A percentile compares a stretch with the other conserved stretches of the same genome.
Evolutionary conservation across 805 yeast genomes (phyloP).

Genomic region (Zygosaccharomyces gambellarensis): DNA sequence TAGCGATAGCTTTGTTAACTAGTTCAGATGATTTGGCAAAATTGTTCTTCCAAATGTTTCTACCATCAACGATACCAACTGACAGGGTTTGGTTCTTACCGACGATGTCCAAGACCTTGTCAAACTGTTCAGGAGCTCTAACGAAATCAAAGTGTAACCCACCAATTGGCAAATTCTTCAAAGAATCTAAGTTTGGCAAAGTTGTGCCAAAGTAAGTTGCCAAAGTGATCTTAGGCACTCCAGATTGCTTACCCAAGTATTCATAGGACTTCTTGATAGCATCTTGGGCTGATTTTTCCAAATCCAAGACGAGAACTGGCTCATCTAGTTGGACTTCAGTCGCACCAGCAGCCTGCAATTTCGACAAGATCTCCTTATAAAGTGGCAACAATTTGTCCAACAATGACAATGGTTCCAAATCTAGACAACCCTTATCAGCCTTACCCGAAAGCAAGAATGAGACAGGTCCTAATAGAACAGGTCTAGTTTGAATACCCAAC

Average conservation of each 20-base stretch:
- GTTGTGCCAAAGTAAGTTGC: conserved; percentile 98
- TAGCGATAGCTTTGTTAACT: conserved; percentile 76
- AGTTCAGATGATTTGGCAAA: conserved; percentile 77
- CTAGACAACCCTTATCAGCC: conserved; percentile 96
- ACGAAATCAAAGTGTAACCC: conserved; percentile 96
- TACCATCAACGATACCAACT: conserved; percentile 97
- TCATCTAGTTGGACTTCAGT: conserved; percentile 93
- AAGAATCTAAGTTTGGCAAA: conserved; percentile 88
- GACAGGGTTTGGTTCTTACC: conserved; percentile 73
- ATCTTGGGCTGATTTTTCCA: conserved; percentile 75
- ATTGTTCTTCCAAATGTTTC: conserved; percentile 99
- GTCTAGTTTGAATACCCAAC: conserved; percentile 94
- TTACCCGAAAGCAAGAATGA: conserved; percentile 94
- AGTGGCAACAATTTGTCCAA: conserved; percentile 89
- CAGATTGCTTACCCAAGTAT: conserved; percentile 56
- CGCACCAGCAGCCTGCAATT: conserved; percentile 94
- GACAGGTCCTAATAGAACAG: conserved; percentile 94
- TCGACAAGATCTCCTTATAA: conserved; percentile 80
- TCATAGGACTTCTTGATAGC: conserved; percentile 88
- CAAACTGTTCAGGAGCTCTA: conserved; percentile 95
- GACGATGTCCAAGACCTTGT: conserved; percentile 66
- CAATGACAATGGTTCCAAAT: conserved; percentile 86
- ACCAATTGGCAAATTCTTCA: conserved; percentile 85
- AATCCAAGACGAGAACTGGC: conserved; percentile 92
- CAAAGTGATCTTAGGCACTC: conserved; percentile 73